Evolutionary conservation across 1,284 basidiomycete species (phyloP).

Genomic region (Trichosporon faecale): DNA sequence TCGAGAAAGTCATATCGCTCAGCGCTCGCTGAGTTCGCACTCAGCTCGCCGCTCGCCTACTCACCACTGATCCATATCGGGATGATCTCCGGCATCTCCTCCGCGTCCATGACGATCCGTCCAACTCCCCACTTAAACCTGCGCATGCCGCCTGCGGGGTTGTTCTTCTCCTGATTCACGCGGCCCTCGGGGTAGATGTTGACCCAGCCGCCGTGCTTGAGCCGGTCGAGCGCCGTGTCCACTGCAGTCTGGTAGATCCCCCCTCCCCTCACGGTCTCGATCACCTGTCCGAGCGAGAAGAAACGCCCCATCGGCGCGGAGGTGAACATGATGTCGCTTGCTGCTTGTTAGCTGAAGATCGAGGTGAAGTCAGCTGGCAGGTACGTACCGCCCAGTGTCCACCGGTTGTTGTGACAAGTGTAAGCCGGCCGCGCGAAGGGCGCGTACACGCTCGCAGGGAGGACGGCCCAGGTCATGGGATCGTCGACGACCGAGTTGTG

Average conservation of each 20-base stretch:
- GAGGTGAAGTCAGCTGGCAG: too few relatives aligned
- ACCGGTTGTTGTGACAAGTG: constrained; percentile 44
- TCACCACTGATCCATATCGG: constrained; percentile 88
- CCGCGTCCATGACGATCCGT: constrained; percentile 76
- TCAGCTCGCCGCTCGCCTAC: constrained; percentile 29
- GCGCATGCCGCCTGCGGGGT: constrained; percentile 60
- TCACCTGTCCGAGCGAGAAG: constrained; percentile 85
- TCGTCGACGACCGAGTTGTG: constrained; percentile 71
- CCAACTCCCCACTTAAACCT: constrained; percentile 96
- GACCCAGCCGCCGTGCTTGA: constrained; percentile 75
- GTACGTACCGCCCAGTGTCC: constrained; percentile 47
- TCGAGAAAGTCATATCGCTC: too few relatives aligned
- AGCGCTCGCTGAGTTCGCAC: background rate
- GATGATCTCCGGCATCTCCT: constrained; percentile 71
- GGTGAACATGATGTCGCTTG: constrained; percentile 93
- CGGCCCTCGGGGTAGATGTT: constrained; percentile 94
- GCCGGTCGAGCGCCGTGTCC: constrained; percentile 71
- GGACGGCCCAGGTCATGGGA: constrained; percentile 67
- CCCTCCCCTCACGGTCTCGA: constrained; percentile 84
- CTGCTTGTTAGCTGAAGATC: constrained; percentile 51
- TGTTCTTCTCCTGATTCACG: constrained; percentile 70
- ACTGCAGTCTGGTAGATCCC: constrained; percentile 89
- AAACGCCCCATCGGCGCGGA: constrained; percentile 79
- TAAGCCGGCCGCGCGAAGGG: constrained; percentile 41
- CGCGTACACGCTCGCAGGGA: constrained; percentile 65